phyloP scores from a whole-genome alignment of 2,329 filamentous ascomycete genomes.

The Aureobasidium melanogenum region DNA sequence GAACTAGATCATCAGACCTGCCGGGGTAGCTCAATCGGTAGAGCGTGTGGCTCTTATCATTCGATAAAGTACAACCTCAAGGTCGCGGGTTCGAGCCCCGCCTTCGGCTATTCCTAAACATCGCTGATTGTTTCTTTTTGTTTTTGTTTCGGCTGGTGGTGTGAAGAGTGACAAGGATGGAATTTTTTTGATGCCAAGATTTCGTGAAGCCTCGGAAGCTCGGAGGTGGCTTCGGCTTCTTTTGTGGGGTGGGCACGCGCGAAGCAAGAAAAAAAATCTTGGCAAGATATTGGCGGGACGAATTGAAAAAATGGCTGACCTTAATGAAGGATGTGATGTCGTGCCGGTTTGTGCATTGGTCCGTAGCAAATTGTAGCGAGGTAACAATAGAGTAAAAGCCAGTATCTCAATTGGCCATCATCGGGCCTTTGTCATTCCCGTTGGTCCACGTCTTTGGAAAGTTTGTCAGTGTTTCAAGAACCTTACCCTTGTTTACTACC shows the following conservation, averaged over 20 bases:
- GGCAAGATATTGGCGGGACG: neutral
- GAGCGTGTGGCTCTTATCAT: conserved; percentile 38
- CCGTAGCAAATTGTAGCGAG: no score
- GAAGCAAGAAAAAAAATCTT: neutral
- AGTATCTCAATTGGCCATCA: no score
- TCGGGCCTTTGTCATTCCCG: no score
- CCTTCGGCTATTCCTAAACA: conserved; percentile 21
- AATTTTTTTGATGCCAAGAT: neutral
- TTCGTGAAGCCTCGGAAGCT: neutral
- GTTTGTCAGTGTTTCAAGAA: neutral
- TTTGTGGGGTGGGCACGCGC: neutral
- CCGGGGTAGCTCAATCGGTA: conserved; percentile 41
- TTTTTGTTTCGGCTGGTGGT: neutral
- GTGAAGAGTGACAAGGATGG: neutral
- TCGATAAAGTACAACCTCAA: conserved; percentile 15
- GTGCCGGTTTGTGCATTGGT: no score
- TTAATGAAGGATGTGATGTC: neutral
- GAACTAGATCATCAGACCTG: conserved; percentile 15
- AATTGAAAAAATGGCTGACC: neutral
- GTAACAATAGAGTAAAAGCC: no score
- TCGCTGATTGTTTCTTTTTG: neutral
- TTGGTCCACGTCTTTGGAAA: neutral
- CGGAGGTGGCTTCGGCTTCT: neutral
- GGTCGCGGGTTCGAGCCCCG: conserved; percentile 21
- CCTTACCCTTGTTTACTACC: neutral